phyloP scores from a whole-genome alignment of 2,329 filamentous ascomycete species.

The Zymoseptoria ardabiliae region DNA sequence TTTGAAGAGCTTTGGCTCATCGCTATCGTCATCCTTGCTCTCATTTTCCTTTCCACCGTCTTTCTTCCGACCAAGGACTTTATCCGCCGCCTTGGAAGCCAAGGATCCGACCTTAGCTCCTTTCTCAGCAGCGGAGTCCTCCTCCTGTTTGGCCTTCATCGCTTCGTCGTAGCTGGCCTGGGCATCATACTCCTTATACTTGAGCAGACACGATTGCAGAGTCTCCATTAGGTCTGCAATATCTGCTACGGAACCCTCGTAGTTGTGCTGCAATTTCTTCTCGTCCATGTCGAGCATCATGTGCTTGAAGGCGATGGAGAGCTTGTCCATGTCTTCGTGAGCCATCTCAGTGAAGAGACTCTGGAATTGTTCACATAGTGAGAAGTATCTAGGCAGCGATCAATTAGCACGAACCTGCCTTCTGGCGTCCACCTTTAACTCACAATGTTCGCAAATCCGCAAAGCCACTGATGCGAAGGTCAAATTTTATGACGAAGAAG shows the following conservation, averaged over 20 bases:
- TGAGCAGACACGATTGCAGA: conserved; percentile 14
- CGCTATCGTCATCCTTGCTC: not conserved
- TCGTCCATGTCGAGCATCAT: conserved; percentile 10
- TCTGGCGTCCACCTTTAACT: not conserved
- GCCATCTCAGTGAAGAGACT: conserved; percentile 14
- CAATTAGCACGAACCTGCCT: not conserved
- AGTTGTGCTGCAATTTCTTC: conserved; percentile 11
- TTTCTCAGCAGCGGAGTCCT: not conserved
- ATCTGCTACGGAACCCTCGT: conserved; percentile 12
- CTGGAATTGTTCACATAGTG: conserved; percentile 13
- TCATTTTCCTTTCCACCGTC: not conserved
- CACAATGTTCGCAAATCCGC: conserved; percentile 11
- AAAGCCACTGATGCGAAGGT: conserved; percentile 14
- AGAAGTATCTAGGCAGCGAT: conserved; percentile 3
- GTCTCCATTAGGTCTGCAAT: conserved; percentile 15
- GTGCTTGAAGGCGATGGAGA: conserved; percentile 7
- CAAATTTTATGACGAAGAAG: conserved; percentile 16
- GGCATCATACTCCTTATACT: conserved; percentile 14
- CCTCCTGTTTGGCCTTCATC: not conserved
- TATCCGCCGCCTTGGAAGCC: not conserved
- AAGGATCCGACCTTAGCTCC: not conserved
- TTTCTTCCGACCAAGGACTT: not conserved
- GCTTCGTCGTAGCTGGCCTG: not conserved
- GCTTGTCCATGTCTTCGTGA: conserved; percentile 14
- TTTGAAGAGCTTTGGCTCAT: conserved; percentile 6